phyloP scores from a whole-genome alignment of 2,329 filamentous ascomycete species.

The Exophiala spinifera region DNA sequence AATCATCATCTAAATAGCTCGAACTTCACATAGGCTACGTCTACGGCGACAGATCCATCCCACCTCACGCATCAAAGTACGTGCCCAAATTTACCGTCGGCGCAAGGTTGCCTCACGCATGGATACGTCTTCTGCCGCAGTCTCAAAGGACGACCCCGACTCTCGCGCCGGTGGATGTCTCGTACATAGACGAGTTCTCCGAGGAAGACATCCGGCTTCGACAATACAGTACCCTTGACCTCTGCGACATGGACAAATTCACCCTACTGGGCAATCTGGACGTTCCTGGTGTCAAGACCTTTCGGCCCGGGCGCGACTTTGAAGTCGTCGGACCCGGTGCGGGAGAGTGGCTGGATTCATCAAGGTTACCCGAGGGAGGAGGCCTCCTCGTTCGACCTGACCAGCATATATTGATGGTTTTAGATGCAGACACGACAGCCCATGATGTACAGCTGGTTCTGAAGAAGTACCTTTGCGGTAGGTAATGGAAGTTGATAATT shows the following conservation, averaged over 20 bases:
- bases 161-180: conserved; percentile 33
- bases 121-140: conserved; percentile 31
- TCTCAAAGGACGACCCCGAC: not conserved
- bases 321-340: conserved; percentile 23
- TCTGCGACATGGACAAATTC: conserved; percentile 35
- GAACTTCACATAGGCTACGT: conserved; percentile 47
- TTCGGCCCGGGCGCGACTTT: conserved; percentile 29
- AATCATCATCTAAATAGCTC: conserved; percentile 26
- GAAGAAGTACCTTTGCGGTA: not conserved
- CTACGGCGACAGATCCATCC: conserved; percentile 37
- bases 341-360: conserved; percentile 27
- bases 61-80: conserved; percentile 39
- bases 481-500: no score
- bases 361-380: conserved; percentile 28
- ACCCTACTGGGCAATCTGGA: conserved; percentile 31
- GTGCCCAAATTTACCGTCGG: conserved; percentile 38
- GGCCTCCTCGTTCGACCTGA: conserved; percentile 40
- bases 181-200: conserved; percentile 37
- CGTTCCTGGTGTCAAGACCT: conserved; percentile 12
- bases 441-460: not conserved
- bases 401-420: conserved; percentile 36
- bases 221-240: conserved; percentile 38
- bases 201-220: conserved; percentile 28
- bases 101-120: conserved; percentile 43
- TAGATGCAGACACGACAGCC: not conserved